phyloP scores from a whole-genome alignment of 169 alveolate genomes.

The Perkinsus chesapeaki region DNA sequence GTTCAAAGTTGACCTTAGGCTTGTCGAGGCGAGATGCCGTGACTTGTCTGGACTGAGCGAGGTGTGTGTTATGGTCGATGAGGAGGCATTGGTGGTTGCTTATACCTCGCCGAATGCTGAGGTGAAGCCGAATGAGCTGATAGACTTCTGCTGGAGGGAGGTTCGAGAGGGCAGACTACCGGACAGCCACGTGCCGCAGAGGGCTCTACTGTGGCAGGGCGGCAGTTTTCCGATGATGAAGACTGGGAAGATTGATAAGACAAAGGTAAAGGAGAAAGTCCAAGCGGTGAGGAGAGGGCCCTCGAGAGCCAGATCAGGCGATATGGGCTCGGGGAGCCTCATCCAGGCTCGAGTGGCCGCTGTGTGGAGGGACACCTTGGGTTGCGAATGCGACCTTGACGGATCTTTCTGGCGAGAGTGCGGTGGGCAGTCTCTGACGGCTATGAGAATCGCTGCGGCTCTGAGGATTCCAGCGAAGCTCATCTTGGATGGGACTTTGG shows the following conservation, averaged over 20 bases:
- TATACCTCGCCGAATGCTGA: background rate
- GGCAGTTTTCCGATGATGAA: background rate
- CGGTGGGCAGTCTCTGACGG: background rate
- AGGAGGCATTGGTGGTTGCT: background rate
- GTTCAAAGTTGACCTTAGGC: background rate
- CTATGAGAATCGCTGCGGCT: background rate
- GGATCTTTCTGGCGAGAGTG: background rate
- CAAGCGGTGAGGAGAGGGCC: background rate
- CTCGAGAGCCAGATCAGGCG: too few relatives aligned
- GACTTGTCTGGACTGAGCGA: background rate
- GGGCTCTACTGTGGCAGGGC: background rate
- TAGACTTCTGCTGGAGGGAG: background rate
- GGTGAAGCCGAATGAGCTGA: background rate
- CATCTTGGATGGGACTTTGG: background rate
- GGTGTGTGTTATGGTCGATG: background rate
- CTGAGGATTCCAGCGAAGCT: background rate
- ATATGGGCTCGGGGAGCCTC: background rate
- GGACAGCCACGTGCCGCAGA: background rate
- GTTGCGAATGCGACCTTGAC: background rate
- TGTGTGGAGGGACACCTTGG: background rate
- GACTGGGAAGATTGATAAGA: background rate
- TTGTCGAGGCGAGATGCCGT: background rate
- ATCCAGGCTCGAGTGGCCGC: background rate
- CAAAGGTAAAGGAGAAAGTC: background rate
- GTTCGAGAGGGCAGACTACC: background rate